phyloP scores from a whole-genome alignment of 2,329 filamentous ascomycete species.

The Neonectria hederae region DNA sequence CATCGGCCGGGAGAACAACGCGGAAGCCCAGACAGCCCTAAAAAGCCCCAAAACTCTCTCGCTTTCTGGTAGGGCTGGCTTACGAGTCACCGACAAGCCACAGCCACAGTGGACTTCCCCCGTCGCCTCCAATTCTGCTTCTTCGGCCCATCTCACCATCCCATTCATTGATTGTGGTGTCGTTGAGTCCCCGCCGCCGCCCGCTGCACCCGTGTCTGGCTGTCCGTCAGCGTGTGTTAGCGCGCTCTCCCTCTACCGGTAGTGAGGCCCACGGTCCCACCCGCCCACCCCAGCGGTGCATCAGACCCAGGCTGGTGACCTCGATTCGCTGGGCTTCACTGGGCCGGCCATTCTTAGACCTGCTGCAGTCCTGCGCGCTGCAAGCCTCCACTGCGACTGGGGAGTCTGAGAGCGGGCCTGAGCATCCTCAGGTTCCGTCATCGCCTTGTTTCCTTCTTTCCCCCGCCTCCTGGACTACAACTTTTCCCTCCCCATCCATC shows the following conservation, averaged over 20 bases:
- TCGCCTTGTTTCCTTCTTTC: conserved; percentile 24
- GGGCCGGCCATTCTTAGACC: neutral
- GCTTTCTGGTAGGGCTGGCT: neutral
- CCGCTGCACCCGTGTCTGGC: conserved; percentile 14
- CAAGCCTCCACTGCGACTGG: neutral
- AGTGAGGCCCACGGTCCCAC: conserved; percentile 12
- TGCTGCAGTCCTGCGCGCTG: neutral
- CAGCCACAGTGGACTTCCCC: conserved; percentile 16
- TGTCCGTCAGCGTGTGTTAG: conserved; percentile 16
- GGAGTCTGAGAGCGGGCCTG: neutral
- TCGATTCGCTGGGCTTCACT: neutral
- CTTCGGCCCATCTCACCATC: neutral
- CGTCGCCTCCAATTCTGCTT: neutral
- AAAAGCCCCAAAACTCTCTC: neutral
- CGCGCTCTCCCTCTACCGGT: conserved; percentile 5
- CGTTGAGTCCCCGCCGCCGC: conserved; percentile 5
- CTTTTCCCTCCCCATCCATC: conserved; percentile 14
- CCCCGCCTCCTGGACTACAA: conserved; percentile 20
- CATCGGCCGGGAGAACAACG: neutral
- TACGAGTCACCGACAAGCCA: neutral
- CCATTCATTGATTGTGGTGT: neutral
- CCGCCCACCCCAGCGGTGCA: conserved; percentile 17
- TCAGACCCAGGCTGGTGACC: conserved; percentile 24
- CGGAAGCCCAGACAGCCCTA: neutral
- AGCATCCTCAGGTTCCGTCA: conserved; percentile 37